These are phyloP conservation scores for Raddia guianensis DNA, from an alignment of 176 grass and related monocot genomes.

Conservation along the genomic window DNA sequence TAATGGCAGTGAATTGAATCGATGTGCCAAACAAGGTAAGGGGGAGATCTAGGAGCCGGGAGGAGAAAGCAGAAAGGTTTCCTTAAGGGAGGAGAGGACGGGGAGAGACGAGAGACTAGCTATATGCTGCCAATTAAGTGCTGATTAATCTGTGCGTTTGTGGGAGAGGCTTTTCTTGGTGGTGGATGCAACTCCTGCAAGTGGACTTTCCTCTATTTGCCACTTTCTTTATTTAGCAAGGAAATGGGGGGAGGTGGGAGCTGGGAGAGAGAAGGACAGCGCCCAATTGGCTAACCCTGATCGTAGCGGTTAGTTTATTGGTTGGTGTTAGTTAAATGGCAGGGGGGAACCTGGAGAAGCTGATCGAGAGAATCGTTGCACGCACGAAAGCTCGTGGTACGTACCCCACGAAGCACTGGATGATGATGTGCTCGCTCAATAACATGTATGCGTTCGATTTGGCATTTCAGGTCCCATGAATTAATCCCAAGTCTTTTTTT, in stretches of 20 bases:
- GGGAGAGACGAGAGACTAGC: not conserved
- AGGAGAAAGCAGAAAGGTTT: slow-evolving; percentile 58
- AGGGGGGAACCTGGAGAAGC: slow-evolving; percentile 5
- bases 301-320: slow-evolving; percentile 43
- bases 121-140: not conserved
- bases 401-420: not conserved
- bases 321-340: slow-evolving; percentile 20
- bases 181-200: slow-evolving; percentile 44
- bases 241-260: slow-evolving; percentile 16
- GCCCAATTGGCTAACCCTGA: slow-evolving; percentile 44
- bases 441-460: not conserved
- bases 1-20: not conserved
- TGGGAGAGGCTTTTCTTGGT: slow-evolving; percentile 50
- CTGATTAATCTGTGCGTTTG: slow-evolving; percentile 18
- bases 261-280: slow-evolving; percentile 14
- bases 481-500: not conserved
- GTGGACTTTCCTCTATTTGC: slow-evolving; percentile 58
- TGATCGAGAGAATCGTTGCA: slow-evolving; percentile 10
- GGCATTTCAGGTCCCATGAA: not conserved
- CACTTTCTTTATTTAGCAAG: slow-evolving; percentile 63
- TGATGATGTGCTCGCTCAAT: not conserved
- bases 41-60: slow-evolving; percentile 45
- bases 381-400: slow-evolving; percentile 27
- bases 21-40: slow-evolving; percentile 45
- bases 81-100: slow-evolving; percentile 38